Conservation (phyloP, 2,329 filamentous ascomycete genomes). For the Setomelanomma holmii region DNA sequence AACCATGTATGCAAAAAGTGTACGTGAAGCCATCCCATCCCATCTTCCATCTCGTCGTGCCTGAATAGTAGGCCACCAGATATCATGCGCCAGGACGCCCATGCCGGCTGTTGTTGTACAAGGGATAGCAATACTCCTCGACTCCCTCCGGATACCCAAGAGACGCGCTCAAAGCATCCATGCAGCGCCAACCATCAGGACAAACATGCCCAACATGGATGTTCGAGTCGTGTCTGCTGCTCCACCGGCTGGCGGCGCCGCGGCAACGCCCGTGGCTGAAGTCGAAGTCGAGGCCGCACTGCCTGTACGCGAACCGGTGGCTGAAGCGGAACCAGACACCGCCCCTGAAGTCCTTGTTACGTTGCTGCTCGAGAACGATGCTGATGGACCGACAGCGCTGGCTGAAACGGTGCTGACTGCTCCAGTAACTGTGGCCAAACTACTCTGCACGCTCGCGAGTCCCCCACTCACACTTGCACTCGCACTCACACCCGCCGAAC, state of each 20-base stretch:
- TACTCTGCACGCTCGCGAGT: constrained; percentile 5
- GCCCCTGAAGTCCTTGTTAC: background rate
- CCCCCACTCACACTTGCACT: constrained; percentile 15
- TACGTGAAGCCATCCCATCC: background rate
- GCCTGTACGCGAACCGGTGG: background rate
- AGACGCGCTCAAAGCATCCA: constrained; percentile 1
- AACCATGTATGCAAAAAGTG: background rate
- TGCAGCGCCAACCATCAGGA: constrained; percentile 5
- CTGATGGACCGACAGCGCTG: constrained; percentile 3
- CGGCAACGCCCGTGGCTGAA: background rate
- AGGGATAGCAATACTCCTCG: too few relatives aligned
- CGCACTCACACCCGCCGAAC: constrained; percentile 5
- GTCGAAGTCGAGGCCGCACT: background rate
- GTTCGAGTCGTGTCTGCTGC: background rate
- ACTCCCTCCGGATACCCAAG: background rate
- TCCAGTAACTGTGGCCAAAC: constrained; percentile 2
- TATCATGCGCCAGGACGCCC: too few relatives aligned
- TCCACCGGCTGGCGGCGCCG: constrained; percentile 7
- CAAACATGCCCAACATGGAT: constrained; percentile 2
- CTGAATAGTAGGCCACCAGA: too few relatives aligned
- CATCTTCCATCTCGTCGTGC: too few relatives aligned
- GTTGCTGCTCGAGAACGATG: background rate
- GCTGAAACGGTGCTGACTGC: constrained; percentile 1
- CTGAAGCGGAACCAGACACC: background rate
- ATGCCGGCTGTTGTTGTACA: too few relatives aligned